Base-by-base conservation (phyloP, 192 early-diverging fungal genomes). In the Coemansia sp. region DNA sequence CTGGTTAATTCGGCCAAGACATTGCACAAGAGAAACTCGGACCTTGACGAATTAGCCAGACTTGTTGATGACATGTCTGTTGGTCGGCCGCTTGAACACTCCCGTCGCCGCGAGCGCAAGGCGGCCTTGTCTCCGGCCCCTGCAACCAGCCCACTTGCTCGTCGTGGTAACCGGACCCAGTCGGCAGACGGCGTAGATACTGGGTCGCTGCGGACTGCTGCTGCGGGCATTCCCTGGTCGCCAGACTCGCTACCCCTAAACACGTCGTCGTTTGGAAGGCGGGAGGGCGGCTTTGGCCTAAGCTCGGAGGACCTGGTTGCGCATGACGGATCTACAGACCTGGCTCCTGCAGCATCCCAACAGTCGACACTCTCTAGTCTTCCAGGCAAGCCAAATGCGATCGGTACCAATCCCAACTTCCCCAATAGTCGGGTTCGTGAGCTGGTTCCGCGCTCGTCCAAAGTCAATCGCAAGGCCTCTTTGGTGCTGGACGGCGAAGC, bases 31-130 rank as follows among this genome's bases (percentile, higher is more conserved):
- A 76, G 81, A 36, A 86, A 84, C 69, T 55, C 46, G 46, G 86
- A 81, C 61, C 79, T 88, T 5, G 81, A 85, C 29, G 65, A 72
- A 41, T 55, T 88, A 2, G 66, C 81, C 15, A 49, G 31, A n/a
- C 36, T 68, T 2, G 39, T 83, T 33, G 70, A 78, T 10, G 49
- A 36, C 18, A 66, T 83, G 57, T 64, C 63, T 0, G n/a, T 75
- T 9, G 68, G 40, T 12, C 24, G 40, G 7, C 31, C 72, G 1
- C 36, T 18, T 8, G 46, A 73, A 15, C 34, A 52, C 5, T 55
- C 8, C 13, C 65, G 27, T 49, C 66, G 40, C 47, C 50, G 13
- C 15, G 46, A 67, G 50, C 20, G 31, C 65, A 52, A 20, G 58
- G 33, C 53, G 39, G 31, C 24, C 12, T 43, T n/a, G 3, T 47